phyloP scores from a whole-genome alignment of 2,329 filamentous ascomycete genomes.

The Elsinoe necatrix region DNA sequence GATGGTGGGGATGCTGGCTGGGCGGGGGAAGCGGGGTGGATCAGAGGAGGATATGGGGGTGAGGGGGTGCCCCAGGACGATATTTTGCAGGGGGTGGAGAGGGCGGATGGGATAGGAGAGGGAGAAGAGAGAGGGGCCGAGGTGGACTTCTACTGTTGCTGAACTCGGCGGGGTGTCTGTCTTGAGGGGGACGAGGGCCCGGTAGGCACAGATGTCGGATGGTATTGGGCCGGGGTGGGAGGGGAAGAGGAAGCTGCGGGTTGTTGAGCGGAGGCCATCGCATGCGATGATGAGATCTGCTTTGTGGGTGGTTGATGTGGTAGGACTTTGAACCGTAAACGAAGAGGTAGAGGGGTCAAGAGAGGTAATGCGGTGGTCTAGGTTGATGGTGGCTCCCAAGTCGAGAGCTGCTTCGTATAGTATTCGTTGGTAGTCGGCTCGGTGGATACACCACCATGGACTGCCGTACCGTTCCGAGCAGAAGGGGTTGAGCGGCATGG shows the following conservation, averaged over 20 bases:
- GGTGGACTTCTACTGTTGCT: conserved; percentile 1
- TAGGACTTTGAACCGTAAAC: background rate
- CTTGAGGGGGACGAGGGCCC: background rate
- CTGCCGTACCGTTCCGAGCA: conserved; percentile 38
- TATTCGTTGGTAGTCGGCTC: conserved; percentile 51
- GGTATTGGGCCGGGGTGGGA: background rate
- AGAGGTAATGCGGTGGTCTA: conserved; percentile 37
- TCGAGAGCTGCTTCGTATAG: conserved; percentile 41
- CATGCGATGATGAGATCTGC: conserved; percentile 41
- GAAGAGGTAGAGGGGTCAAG: conserved; percentile 28
- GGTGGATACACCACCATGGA: conserved; percentile 53
- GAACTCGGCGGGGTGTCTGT: background rate
- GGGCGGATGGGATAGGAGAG: conserved; percentile 5
- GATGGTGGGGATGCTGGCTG: background rate
- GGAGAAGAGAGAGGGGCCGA: conserved; percentile 2
- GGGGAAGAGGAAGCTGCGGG: background rate
- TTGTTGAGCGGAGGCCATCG: conserved; percentile 32
- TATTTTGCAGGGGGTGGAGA: background rate
- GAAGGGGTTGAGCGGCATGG: conserved; percentile 5
- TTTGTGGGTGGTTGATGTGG: background rate
- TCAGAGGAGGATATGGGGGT: background rate
- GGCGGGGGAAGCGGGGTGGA: background rate
- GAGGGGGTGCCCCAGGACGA: conserved; percentile 2
- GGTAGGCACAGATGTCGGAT: background rate
- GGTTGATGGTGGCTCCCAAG: conserved; percentile 41